These are phyloP conservation scores for Penicillium sp. DNA, from an alignment of 2,329 filamentous ascomycete species.

Conservation along the genomic window DNA sequence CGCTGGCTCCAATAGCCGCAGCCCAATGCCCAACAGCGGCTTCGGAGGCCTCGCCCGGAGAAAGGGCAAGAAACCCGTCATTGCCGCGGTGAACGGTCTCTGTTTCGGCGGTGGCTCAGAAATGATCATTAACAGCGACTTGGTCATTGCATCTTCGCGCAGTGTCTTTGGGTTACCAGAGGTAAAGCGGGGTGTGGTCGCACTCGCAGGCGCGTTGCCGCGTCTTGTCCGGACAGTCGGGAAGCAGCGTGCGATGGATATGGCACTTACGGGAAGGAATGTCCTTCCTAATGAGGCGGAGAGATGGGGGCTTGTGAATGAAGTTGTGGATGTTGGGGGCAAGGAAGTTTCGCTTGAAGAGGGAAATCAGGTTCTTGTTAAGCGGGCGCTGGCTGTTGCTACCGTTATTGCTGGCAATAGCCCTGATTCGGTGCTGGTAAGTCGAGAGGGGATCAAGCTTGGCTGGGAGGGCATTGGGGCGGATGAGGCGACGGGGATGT, in stretches of 20 bases:
- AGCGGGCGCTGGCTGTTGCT: constrained; percentile 51
- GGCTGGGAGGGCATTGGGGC: constrained; percentile 72
- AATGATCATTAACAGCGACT: constrained; percentile 71
- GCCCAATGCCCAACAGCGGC: constrained; percentile 32
- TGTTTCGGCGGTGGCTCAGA: constrained; percentile 76
- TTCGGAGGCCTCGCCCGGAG: constrained; percentile 49
- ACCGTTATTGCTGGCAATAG: constrained; percentile 64
- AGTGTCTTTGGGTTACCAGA: constrained; percentile 72
- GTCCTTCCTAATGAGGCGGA: constrained; percentile 62
- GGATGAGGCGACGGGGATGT: constrained; percentile 59
- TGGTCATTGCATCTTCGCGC: constrained; percentile 60
- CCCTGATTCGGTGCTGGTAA: constrained; percentile 76
- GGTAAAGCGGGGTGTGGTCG: constrained; percentile 69
- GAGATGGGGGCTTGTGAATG: constrained; percentile 70
- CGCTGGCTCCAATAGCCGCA: constrained; percentile 15
- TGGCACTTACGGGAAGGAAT: constrained; percentile 66
- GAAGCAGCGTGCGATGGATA: constrained; percentile 68
- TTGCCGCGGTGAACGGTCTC: constrained; percentile 74
- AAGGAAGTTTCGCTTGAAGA: constrained; percentile 4
- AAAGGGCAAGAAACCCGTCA: constrained; percentile 64
- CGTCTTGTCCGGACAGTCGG: constrained; percentile 67
- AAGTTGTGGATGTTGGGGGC: constrained; percentile 13
- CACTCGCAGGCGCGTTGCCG: constrained; percentile 70
- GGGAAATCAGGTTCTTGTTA: constrained; percentile 15
- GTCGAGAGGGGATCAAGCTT: constrained; percentile 67